A percentile compares a stretch with the other conserved stretches of the same genome.
Evolutionary conservation across 2,329 filamentous ascomycete genomes (phyloP).

Genomic region (Myrmaecium sp.): DNA sequence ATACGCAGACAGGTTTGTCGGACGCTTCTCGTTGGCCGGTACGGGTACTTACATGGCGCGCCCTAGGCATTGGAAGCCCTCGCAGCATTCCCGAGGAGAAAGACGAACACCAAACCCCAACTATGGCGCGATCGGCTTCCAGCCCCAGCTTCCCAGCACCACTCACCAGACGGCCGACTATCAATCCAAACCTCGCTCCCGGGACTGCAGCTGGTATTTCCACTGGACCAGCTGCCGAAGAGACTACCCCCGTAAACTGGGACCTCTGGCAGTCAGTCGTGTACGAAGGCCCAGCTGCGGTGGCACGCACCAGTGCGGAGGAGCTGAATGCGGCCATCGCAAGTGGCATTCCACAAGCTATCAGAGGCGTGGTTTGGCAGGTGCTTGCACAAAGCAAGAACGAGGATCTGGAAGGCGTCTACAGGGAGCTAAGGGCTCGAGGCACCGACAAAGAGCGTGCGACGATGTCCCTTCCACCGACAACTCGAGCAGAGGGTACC

Average conservation of each 20-base stretch:
- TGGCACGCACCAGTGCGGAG: conserved; percentile 73
- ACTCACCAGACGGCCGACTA: conserved; percentile 38
- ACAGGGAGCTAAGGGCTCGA: conserved; percentile 60
- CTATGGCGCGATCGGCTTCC: conserved; percentile 8
- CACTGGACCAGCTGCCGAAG: conserved; percentile 56
- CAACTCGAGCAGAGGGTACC: conserved; percentile 21
- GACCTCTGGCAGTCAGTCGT: conserved; percentile 95
- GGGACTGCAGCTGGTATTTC: conserved; percentile 74
- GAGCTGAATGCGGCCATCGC: conserved; percentile 85
- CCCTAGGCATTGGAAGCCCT: conserved; percentile 30
- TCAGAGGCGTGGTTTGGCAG: conserved; percentile 98
- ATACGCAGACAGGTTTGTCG: conserved; percentile 8
- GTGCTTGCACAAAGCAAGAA: conserved; percentile 92
- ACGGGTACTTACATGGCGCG: too few relatives aligned
- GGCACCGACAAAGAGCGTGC: conserved; percentile 59
- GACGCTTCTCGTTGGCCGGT: conserved; percentile 15
- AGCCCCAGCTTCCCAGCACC: too few relatives aligned
- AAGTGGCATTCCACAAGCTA: conserved; percentile 82
- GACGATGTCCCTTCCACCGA: conserved; percentile 10
- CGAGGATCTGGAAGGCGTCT: conserved; percentile 73
- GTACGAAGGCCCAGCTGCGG: conserved; percentile 78
- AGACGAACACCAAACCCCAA: conserved; percentile 20
- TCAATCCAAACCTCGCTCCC: conserved; percentile 58
- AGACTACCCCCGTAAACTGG: conserved; percentile 72
- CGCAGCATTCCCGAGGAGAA: conserved; percentile 29